Evolutionary conservation across 495 filamentous ascomycete genomes (phyloP).

Genomic region (Aspergillus heteromorphus): DNA sequence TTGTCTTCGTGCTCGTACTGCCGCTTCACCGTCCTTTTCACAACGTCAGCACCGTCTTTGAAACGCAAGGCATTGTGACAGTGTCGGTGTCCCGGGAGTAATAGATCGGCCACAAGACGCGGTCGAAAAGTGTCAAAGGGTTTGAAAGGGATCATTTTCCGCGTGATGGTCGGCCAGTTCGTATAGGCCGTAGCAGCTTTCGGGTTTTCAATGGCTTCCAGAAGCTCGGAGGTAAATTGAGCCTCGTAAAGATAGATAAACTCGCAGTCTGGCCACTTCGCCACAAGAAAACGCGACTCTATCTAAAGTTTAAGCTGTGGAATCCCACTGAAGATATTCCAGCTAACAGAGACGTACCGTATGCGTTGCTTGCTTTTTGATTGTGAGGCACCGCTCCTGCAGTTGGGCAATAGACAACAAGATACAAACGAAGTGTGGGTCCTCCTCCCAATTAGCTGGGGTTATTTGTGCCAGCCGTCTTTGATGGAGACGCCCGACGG

Average conservation of each 20-base stretch:
- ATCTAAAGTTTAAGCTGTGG: neutral
- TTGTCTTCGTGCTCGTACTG: too few relatives aligned
- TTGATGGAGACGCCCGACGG: slow-evolving; percentile 2
- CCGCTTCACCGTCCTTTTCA: too few relatives aligned
- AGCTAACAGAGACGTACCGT: slow-evolving; percentile 7
- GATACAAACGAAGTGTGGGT: slow-evolving; percentile 19
- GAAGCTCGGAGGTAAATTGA: slow-evolving; percentile 11
- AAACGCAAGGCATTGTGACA: too few relatives aligned
- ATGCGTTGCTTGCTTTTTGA: slow-evolving; percentile 4
- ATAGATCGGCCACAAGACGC: slow-evolving; percentile 8
- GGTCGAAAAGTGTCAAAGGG: slow-evolving; percentile 14
- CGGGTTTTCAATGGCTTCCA: slow-evolving; percentile 4
- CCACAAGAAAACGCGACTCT: slow-evolving; percentile 20
- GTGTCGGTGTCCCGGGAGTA: too few relatives aligned
- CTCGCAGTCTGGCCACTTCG: slow-evolving; percentile 5
- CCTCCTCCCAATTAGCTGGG: slow-evolving; percentile 17
- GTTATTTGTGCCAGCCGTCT: neutral
- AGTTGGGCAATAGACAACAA: slow-evolving; percentile 20
- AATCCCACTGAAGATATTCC: neutral
- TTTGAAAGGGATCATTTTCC: slow-evolving; percentile 10
- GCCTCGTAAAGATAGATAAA: slow-evolving; percentile 15
- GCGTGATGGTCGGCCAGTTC: slow-evolving; percentile 9
- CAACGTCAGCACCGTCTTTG: too few relatives aligned
- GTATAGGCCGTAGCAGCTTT: slow-evolving; percentile 1
- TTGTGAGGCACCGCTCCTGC: slow-evolving; percentile 6